These are phyloP conservation scores for Sclerotinia nivalis DNA, from an alignment of 2,329 filamentous ascomycete species.

Conservation along the genomic window DNA sequence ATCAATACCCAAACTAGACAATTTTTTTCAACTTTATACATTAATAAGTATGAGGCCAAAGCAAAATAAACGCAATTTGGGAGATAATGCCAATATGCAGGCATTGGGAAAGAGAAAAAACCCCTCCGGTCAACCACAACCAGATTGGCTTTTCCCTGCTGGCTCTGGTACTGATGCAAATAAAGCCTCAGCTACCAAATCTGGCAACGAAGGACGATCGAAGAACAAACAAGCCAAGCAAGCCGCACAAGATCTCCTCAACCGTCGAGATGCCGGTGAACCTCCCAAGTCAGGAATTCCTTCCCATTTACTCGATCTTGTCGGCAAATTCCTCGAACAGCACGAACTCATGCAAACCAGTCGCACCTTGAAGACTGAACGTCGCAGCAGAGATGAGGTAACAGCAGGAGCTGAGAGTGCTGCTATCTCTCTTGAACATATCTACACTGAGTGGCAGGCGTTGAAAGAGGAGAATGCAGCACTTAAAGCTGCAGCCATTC, in stretches of 20 bases:
- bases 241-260: slow-evolving; percentile 37
- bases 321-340: slow-evolving; percentile 66
- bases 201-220: slow-evolving; percentile 27
- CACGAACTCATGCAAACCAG: slow-evolving; percentile 64
- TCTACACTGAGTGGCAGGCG: slow-evolving; percentile 46
- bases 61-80: slow-evolving; percentile 28
- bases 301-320: slow-evolving; percentile 63
- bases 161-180: slow-evolving; percentile 26
- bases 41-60: slow-evolving; percentile 8
- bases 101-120: slow-evolving; percentile 40
- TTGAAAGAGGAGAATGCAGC: slow-evolving; percentile 30
- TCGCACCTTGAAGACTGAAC: slow-evolving; percentile 63
- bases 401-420: slow-evolving; percentile 49
- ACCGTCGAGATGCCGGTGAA: slow-evolving; percentile 33
- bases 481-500: slow-evolving; percentile 19
- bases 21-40: not conserved
- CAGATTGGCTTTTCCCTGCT: slow-evolving; percentile 41
- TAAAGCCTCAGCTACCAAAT: slow-evolving; percentile 28
- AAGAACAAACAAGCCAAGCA: slow-evolving; percentile 39
- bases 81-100: slow-evolving; percentile 40
- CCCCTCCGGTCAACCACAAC: slow-evolving; percentile 31
- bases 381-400: slow-evolving; percentile 44
- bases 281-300: slow-evolving; percentile 48
- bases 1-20: not conserved
- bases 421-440: slow-evolving; percentile 41